Evolutionary conservation across 1,284 basidiomycete genomes (phyloP), one percentile per base, ranked within the genome.

Genomic region (Sphaerobolus stellatus): DNA sequence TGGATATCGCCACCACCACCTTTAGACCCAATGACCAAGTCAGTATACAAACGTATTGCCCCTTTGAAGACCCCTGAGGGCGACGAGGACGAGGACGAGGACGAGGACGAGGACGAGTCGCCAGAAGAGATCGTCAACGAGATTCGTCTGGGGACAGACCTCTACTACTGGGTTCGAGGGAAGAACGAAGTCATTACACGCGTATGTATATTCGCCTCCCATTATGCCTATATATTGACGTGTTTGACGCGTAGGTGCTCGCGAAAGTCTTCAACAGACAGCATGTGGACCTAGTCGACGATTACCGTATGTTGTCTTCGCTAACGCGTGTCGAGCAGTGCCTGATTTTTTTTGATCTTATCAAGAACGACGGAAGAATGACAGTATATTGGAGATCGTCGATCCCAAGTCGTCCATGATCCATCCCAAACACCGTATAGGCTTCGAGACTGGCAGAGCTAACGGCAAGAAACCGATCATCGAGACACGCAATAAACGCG

Each of bases 101-200:
- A 73, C 30, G 61, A 73, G 40, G 59, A 62, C 22, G 61, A 57
- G 45, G 30, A 56, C 38, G 66, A 73, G 38, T 63, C 81, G 4
- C 55, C 55, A 6, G 75, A 81, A 56, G 72, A 78, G 57, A 69
- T 90, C 24, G 74, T 87, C 55, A 86, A 85, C 11, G 83, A 87
- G 62, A 77, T 78, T 58, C 54, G 61, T 5, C 67, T 77, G 2
- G 68, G 65, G 4, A 60, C 61, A 20, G 64, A 65, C 22, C 65
- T 72, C 16, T 85, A 76, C 65, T 88, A 84, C 65, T 90, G 77
- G 68, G 86, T 80, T 43, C 76, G 80, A 40, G 78, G 76, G 58
- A 66, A 70, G 47, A 77, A 77, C 40, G 84, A 82, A n/a, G 76
- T 82, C 25, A 75, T 78, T n/a, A 75, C 79, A 60, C 83, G 77